Evolutionary conservation across 2,329 filamentous ascomycete genomes (phyloP).

Genomic region (Claviceps arundinis): DNA sequence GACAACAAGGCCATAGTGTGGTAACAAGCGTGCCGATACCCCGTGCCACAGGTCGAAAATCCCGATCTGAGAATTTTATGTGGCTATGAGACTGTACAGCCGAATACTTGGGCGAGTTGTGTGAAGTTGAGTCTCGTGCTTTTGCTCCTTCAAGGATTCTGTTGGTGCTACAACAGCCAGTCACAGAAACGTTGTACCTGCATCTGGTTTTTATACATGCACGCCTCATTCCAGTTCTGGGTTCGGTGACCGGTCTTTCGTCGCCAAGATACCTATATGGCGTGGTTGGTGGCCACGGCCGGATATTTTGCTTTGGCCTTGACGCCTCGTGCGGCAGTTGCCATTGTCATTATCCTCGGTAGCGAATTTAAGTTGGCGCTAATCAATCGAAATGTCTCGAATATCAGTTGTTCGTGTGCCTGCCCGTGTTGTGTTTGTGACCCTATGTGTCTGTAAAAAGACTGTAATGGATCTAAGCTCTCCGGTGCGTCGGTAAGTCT

Average conservation of each 20-base stretch:
- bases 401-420: neutral
- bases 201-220: too few relatives aligned
- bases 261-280: neutral
- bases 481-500: too few relatives aligned
- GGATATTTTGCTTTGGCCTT: neutral
- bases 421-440: too few relatives aligned
- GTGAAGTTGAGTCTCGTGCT: neutral
- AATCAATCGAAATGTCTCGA: neutral
- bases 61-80: neutral
- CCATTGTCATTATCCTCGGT: neutral
- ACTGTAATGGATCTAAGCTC: too few relatives aligned
- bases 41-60: neutral
- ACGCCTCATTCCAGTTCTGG: neutral
- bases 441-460: too few relatives aligned
- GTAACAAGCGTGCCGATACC: neutral
- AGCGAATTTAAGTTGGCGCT: neutral
- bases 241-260: too few relatives aligned
- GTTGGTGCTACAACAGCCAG: too few relatives aligned
- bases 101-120: neutral
- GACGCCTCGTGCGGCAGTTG: neutral
- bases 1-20: neutral
- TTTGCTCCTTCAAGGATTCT: neutral
- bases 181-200: too few relatives aligned
- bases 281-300: neutral
- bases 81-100: neutral